phyloP scores from a whole-genome alignment of 257 asterid species.

The Solanum pinnatisectum region DNA sequence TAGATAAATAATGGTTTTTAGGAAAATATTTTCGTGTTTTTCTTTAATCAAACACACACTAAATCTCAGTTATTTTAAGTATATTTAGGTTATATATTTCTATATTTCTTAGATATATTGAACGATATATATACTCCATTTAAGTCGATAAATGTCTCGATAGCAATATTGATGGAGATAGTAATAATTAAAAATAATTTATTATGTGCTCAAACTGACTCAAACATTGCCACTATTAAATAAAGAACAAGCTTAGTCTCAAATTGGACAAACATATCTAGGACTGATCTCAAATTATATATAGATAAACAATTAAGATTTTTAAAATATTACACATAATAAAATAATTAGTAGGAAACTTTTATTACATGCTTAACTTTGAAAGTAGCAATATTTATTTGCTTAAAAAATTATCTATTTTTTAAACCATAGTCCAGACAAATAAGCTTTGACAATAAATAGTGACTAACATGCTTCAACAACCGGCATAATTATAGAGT shows the following conservation, averaged over 20 bases:
- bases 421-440: background rate
- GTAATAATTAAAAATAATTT: background rate
- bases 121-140: background rate
- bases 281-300: background rate
- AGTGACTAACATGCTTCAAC: background rate
- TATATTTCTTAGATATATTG: background rate
- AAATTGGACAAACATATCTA: background rate
- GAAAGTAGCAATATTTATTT: background rate
- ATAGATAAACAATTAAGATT: background rate
- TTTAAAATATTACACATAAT: background rate
- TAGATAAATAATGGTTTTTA: background rate
- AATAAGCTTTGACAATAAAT: background rate
- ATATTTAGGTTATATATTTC: background rate
- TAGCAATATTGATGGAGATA: background rate
- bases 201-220: background rate
- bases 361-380: background rate
- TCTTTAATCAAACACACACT: background rate
- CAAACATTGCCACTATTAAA: background rate
- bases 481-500: background rate
- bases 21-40: background rate
- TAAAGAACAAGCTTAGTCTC: background rate
- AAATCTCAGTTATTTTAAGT: background rate
- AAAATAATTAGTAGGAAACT: background rate
- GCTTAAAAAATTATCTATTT: background rate
- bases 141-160: background rate